These are phyloP conservation scores for Sechiopsis laciniata DNA, from an alignment of 306 rosid genomes.

Conservation along the genomic window DNA sequence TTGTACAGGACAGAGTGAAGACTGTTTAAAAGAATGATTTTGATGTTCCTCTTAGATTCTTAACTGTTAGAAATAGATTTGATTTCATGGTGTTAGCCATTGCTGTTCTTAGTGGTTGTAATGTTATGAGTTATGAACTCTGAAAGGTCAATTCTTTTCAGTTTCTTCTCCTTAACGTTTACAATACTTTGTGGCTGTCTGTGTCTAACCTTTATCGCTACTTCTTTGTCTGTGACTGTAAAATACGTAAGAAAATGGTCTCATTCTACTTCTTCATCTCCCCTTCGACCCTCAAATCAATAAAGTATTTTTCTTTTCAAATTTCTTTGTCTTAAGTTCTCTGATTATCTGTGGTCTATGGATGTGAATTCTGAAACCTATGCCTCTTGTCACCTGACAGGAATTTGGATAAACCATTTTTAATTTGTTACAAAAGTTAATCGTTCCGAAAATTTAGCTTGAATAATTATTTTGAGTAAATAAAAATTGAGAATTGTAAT, in stretches of 20 bases:
- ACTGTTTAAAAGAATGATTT: background rate
- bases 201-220: background rate
- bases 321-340: background rate
- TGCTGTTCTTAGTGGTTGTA: background rate
- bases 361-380: background rate
- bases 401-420: background rate
- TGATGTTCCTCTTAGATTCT: background rate
- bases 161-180: conserved; percentile 84
- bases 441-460: too few relatives aligned
- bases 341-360: background rate
- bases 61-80: background rate
- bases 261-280: background rate
- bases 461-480: too few relatives aligned
- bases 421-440: background rate
- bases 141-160: conserved; percentile 23
- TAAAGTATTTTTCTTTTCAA: background rate
- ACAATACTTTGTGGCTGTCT: conserved; percentile 23
- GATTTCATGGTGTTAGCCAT: background rate
- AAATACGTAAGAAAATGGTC: conserved; percentile 1
- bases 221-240: conserved; percentile 10
- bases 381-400: background rate
- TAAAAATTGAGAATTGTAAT: too few relatives aligned
- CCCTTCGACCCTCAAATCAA: background rate
- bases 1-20: conserved; percentile 10
- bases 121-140: conserved; percentile 32